Evolutionary conservation across 1,139 yeast genomes (phyloP).

Genomic region (Insectozyma bohioensis): DNA sequence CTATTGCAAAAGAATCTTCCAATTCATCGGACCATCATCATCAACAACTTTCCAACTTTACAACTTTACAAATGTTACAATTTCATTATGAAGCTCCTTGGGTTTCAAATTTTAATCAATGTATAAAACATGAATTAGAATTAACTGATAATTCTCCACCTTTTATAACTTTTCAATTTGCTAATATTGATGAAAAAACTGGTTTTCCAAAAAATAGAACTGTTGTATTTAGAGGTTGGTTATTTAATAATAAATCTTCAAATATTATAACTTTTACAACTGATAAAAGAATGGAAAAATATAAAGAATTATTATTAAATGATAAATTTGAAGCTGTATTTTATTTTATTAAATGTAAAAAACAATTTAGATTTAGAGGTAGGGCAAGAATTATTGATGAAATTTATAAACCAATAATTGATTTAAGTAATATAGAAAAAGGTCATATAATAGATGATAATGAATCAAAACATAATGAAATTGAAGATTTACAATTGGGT

Average conservation of each 20-base stretch:
- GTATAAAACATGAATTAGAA: constrained; percentile 13
- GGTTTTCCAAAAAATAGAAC: constrained; percentile 70
- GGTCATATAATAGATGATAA: constrained; percentile 13
- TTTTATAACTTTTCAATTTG: constrained; percentile 63
- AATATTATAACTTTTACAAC: constrained; percentile 72
- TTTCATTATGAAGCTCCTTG: constrained; percentile 17
- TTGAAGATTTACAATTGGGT: constrained; percentile 3
- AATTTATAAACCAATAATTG: constrained; percentile 32
- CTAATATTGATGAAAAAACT: constrained; percentile 54
- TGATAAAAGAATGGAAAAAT: constrained; percentile 68
- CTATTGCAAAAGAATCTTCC: too few relatives aligned
- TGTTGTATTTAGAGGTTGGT: constrained; percentile 70
- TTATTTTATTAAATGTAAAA: constrained; percentile 59
- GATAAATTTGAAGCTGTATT: constrained; percentile 74
- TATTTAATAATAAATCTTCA: constrained; percentile 66
- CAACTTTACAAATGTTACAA: too few relatives aligned
- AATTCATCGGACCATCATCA: too few relatives aligned
- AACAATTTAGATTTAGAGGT: constrained; percentile 75
- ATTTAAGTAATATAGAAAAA: constrained; percentile 24
- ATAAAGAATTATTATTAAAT: constrained; percentile 48
- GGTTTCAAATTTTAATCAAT: constrained; percentile 15
- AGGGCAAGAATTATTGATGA: constrained; percentile 50
- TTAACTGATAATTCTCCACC: constrained; percentile 30
- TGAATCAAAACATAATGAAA: constrained; percentile 6
- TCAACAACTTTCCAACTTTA: neutral